phyloP scores from a whole-genome alignment of 1,139 yeast species.

The Debaryomyces sp. region DNA sequence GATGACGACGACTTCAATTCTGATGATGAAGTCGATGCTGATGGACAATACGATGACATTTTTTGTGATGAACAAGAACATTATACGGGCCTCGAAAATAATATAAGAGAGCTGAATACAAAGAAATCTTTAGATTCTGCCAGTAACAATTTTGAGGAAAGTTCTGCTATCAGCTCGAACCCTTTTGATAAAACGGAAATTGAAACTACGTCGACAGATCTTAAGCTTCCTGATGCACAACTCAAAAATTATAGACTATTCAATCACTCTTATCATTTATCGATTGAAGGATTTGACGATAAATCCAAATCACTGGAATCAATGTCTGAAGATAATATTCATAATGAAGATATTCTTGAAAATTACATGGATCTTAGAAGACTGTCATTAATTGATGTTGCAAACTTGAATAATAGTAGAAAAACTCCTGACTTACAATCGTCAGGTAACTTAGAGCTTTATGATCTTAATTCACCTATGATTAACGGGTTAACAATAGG shows the following conservation, averaged over 20 bases:
- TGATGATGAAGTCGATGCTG: conserved; percentile 54
- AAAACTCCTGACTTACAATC: conserved; percentile 12
- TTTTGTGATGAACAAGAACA: conserved; percentile 18
- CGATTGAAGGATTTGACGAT: conserved; percentile 28
- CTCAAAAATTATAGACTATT: conserved; percentile 17
- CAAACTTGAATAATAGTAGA: conserved; percentile 6
- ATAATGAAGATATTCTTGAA: conserved; percentile 36
- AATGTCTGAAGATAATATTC: not conserved
- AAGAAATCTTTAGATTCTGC: not conserved
- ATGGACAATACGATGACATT: conserved; percentile 29
- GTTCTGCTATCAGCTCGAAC: conserved; percentile 3
- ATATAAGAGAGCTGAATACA: not conserved
- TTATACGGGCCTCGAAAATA: not conserved
- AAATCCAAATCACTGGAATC: conserved; percentile 1
- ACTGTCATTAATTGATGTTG: conserved; percentile 19
- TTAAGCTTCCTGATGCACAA: conserved; percentile 1
- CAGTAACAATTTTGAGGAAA: conserved; percentile 1
- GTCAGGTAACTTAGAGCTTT: conserved; percentile 24
- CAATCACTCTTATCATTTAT: conserved; percentile 33
- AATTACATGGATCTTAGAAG: conserved; percentile 33
- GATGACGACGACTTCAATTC: conserved; percentile 41
- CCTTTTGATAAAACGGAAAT: conserved; percentile 5
- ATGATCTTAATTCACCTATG: conserved; percentile 37
- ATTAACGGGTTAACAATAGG: conserved; percentile 44
- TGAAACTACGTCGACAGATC: conserved; percentile 2